phyloP scores from a whole-genome alignment of 1,284 basidiomycete species.

The Ganoderma leucocontextum region DNA sequence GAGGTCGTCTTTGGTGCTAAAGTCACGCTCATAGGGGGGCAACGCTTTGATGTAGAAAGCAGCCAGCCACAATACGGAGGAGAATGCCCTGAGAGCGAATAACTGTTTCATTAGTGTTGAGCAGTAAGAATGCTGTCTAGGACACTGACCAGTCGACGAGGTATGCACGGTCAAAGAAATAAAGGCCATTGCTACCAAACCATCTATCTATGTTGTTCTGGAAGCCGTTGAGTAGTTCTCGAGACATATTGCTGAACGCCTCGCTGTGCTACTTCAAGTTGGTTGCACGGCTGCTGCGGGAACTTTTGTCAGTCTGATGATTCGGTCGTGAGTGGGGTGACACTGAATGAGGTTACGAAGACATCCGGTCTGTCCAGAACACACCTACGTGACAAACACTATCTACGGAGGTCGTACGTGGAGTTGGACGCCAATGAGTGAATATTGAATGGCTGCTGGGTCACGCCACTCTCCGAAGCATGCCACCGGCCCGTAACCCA shows the following conservation, averaged over 20 bases:
- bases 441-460: background rate
- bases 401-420: background rate
- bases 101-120: background rate
- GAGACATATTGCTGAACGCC: background rate
- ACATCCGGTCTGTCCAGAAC: background rate
- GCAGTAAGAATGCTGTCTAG: background rate
- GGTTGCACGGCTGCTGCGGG: background rate
- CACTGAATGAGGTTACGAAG: background rate
- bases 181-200: slow-evolving; percentile 48
- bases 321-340: background rate
- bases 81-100: slow-evolving; percentile 50
- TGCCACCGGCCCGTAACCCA: background rate
- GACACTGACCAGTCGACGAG: slow-evolving; percentile 45
- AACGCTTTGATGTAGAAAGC: slow-evolving; percentile 48
- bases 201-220: slow-evolving; percentile 9
- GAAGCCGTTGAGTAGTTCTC: background rate
- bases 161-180: slow-evolving; percentile 54
- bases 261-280: background rate
- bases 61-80: slow-evolving; percentile 53
- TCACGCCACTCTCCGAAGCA: background rate
- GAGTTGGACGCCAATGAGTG: background rate
- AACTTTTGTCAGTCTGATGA: background rate
- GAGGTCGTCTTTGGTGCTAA: slow-evolving; percentile 57
- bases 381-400: background rate
- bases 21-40: slow-evolving; percentile 63